Conservation (phyloP, 1,284 basidiomycete species). For the Ceratobasidium sp. region DNA sequence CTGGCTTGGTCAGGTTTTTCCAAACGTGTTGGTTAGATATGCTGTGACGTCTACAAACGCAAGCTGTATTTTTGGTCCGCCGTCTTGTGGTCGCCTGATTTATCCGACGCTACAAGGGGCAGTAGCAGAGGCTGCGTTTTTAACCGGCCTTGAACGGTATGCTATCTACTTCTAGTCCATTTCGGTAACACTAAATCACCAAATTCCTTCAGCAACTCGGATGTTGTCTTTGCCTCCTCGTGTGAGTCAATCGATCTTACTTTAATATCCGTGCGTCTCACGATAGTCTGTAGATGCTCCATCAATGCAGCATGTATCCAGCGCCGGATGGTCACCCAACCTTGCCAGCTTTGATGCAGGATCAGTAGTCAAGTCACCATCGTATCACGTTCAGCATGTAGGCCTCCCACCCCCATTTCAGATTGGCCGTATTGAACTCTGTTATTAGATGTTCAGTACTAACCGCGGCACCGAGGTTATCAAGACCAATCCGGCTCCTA, state of each 20-base stretch:
- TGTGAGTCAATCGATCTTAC: slow-evolving; percentile 50
- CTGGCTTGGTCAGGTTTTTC: neutral
- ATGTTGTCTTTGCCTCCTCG: slow-evolving; percentile 59
- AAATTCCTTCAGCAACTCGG: slow-evolving; percentile 54
- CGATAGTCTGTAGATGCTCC: slow-evolving; percentile 49
- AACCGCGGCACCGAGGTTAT: slow-evolving; percentile 59
- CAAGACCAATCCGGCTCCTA: slow-evolving; percentile 55
- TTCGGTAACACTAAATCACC: too few species aligned
- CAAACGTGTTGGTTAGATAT: neutral
- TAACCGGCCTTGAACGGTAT: slow-evolving; percentile 59
- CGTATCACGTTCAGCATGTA: slow-evolving; percentile 59
- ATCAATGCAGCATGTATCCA: slow-evolving; percentile 57
- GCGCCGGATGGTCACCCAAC: slow-evolving; percentile 62
- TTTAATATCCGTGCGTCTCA: neutral
- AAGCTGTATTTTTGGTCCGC: slow-evolving; percentile 44
- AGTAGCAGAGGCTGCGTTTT: slow-evolving; percentile 60
- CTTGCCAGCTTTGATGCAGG: slow-evolving; percentile 60
- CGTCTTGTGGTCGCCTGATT: slow-evolving; percentile 56
- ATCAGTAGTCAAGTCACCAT: slow-evolving; percentile 57
- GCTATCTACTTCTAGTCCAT: neutral
- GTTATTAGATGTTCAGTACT: slow-evolving; percentile 56
- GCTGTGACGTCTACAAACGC: slow-evolving; percentile 58
- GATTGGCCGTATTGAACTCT: neutral
- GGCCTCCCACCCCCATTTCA: neutral
- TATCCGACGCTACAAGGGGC: slow-evolving; percentile 59